phyloP scores from a whole-genome alignment of 176 grass and related monocot genomes.

The Oryza coarctata region DNA sequence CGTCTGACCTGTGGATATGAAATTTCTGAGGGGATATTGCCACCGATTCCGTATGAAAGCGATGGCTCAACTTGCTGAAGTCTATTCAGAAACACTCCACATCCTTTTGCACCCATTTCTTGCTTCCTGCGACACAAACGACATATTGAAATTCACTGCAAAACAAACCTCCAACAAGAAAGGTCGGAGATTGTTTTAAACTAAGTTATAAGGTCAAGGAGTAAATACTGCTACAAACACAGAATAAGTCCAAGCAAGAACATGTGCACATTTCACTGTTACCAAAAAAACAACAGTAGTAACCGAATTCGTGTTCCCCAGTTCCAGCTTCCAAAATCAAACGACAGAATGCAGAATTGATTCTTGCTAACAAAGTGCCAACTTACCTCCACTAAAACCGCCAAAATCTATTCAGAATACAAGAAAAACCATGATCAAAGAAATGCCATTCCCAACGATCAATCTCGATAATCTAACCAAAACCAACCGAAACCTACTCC shows the following conservation, averaged over 20 bases:
- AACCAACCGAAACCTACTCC: neutral
- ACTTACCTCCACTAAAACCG: neutral
- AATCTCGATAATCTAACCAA: constrained; percentile 1
- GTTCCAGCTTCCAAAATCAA: constrained; percentile 1
- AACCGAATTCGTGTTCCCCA: neutral
- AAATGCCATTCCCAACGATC: neutral
- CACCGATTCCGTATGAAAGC: constrained; percentile 23
- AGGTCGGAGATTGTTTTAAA: neutral
- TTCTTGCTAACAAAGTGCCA: neutral
- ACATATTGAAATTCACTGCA: neutral
- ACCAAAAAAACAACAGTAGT: neutral
- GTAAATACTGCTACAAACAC: too few relatives aligned
- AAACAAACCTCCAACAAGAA: neutral
- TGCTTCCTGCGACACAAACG: constrained; percentile 12
- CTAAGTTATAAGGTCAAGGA: too few relatives aligned
- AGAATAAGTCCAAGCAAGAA: too few relatives aligned
- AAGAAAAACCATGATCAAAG: neutral
- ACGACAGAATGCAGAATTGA: neutral
- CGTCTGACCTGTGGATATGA: neutral
- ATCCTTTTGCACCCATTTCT: constrained; percentile 43
- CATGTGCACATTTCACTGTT: too few relatives aligned
- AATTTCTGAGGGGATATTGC: constrained; percentile 20
- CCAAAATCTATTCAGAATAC: neutral
- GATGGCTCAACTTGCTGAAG: constrained; percentile 22
- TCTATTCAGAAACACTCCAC: constrained; percentile 24